These are phyloP conservation scores for Boeremia lycopersici DNA, from an alignment of 2,329 filamentous ascomycete genomes.

Conservation along the genomic window DNA sequence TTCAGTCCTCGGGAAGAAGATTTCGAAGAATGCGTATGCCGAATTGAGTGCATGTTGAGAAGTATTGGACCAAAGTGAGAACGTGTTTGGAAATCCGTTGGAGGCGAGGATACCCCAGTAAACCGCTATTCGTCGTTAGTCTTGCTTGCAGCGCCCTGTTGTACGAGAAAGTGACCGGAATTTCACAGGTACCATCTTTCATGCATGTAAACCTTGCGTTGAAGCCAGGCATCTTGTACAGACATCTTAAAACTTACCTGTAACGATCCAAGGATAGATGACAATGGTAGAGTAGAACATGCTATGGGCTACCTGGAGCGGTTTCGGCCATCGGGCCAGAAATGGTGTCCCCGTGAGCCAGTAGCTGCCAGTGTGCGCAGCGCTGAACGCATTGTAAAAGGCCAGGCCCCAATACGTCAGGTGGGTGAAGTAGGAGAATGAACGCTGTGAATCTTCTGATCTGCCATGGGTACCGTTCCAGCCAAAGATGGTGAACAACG, in stretches of 20 bases:
- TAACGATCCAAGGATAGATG: conserved; percentile 53
- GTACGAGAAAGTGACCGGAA: not conserved
- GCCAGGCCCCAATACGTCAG: conserved; percentile 82
- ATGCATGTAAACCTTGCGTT: not conserved
- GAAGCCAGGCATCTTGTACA: not conserved
- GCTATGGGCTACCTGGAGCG: conserved; percentile 48
- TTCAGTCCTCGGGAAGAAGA: conserved; percentile 69
- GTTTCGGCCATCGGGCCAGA: conserved; percentile 46
- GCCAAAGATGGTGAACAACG: conserved; percentile 71
- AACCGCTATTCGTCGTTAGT: conserved; percentile 43
- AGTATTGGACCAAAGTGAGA: conserved; percentile 63
- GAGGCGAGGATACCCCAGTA: conserved; percentile 51
- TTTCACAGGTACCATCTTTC: not conserved
- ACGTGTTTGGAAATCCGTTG: conserved; percentile 42
- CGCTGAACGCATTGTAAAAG: conserved; percentile 75
- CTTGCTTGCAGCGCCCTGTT: not conserved
- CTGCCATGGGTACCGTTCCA: conserved; percentile 64
- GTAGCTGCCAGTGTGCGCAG: conserved; percentile 73
- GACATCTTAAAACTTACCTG: conserved; percentile 41
- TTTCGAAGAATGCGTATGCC: conserved; percentile 75
- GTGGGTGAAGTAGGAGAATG: conserved; percentile 83
- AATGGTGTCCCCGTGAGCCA: conserved; percentile 46
- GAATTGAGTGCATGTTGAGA: conserved; percentile 78
- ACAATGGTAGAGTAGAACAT: conserved; percentile 52
- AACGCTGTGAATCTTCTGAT: conserved; percentile 52